A percentile compares a stretch with the other conserved stretches of the same genome.
Evolutionary conservation across 192 early-diverging fungal genomes (phyloP).

Genomic region (Globomyces pollinis-pini): DNA sequence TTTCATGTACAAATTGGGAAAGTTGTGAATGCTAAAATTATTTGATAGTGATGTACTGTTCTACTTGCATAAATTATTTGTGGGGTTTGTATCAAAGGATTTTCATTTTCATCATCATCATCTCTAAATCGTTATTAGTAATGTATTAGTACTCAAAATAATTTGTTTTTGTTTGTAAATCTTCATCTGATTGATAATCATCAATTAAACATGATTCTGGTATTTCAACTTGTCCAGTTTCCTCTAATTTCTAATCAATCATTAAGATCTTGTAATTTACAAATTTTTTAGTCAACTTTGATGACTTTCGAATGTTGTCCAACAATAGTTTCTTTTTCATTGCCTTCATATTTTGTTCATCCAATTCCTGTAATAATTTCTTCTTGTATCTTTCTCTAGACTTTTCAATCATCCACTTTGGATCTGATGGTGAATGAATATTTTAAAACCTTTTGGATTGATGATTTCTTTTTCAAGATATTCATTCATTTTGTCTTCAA

Average conservation of each 20-base stretch:
- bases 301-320: slow-evolving; percentile 7
- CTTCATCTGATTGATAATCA: background rate
- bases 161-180: background rate
- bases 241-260: no score
- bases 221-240: no score
- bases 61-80: slow-evolving; percentile 39
- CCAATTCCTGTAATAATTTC: background rate
- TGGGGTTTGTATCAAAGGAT: slow-evolving; percentile 50
- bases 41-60: no score
- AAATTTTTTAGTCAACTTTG: slow-evolving; percentile 20
- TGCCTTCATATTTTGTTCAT: slow-evolving; percentile 6
- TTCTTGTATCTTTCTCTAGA: background rate
- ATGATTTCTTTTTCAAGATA: background rate
- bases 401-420: slow-evolving; percentile 27
- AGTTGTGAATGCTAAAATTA: slow-evolving; percentile 94
- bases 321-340: background rate
- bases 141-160: background rate
- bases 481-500: slow-evolving; percentile 2
- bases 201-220: background rate
- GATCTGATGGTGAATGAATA: slow-evolving; percentile 16
- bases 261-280: no score
- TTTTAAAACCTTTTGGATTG: background rate
- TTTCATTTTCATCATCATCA: slow-evolving; percentile 21
- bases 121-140: no score
- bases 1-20: slow-evolving; percentile 76